A percentile compares a stretch with the other conserved stretches of the same genome.
These are phyloP conservation scores for Gyrodon lividus DNA, from an alignment of 768 basidiomycete genomes.

Conservation along the genomic window DNA sequence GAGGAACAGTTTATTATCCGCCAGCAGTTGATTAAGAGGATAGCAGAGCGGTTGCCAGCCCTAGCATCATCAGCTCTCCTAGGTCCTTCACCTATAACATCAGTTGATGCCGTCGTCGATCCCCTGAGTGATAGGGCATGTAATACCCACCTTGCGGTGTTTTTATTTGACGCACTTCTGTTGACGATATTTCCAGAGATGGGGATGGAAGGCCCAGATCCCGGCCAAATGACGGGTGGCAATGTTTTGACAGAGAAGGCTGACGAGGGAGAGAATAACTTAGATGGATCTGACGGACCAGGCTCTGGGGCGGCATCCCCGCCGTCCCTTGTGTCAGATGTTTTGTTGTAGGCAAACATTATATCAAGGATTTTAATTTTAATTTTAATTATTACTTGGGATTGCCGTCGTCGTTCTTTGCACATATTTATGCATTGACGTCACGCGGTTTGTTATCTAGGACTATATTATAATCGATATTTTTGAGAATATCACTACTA, in stretches of 20 bases:
- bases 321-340: neutral
- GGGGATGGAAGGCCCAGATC: conserved; percentile 26
- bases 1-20: conserved; percentile 72
- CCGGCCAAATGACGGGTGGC: neutral
- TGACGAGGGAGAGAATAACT: neutral
- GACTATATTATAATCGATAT: neutral
- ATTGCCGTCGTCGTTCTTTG: too few relatives aligned
- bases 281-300: neutral
- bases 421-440: conserved; percentile 28
- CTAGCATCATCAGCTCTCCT: conserved; percentile 46
- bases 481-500: neutral
- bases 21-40: conserved; percentile 35
- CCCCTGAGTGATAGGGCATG: conserved; percentile 62
- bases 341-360: too few relatives aligned
- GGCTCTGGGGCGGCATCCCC: neutral
- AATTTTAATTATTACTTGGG: too few relatives aligned
- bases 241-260: neutral
- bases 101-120: conserved; percentile 56
- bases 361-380: too few relatives aligned
- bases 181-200: conserved; percentile 78
- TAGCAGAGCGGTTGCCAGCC: conserved; percentile 41
- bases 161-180: conserved; percentile 74
- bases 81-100: conserved; percentile 48
- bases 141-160: conserved; percentile 74
- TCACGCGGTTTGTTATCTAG: conserved; percentile 12